phyloP scores from a whole-genome alignment of 2,329 filamentous ascomycete genomes.

The Colletotrichum phormii region DNA sequence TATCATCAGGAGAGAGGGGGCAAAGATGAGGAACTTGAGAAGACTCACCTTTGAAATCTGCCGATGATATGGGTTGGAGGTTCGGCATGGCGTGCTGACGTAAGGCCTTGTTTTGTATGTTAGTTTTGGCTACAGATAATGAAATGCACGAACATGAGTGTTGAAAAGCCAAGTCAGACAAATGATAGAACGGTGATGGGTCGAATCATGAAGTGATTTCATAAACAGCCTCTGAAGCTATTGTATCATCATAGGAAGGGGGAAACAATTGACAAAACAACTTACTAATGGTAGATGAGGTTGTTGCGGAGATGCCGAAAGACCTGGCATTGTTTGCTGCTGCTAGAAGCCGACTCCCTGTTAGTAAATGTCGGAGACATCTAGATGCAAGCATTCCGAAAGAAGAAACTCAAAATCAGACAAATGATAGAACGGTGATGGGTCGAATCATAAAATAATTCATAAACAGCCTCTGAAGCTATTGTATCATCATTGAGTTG shows the following conservation, averaged over 20 bases:
- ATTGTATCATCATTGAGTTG: constrained; percentile 51
- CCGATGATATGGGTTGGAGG: background rate
- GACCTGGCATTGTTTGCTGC: background rate
- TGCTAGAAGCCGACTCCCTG: background rate
- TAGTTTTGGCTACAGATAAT: background rate
- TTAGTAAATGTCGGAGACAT: background rate
- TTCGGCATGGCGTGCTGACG: background rate
- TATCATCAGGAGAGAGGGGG: constrained; percentile 50
- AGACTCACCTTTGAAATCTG: background rate
- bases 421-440: constrained; percentile 46
- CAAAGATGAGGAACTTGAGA: background rate
- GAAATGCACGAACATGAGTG: background rate
- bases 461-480: constrained; percentile 62
- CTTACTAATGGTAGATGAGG: background rate
- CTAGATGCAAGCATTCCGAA: background rate
- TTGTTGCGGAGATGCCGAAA: background rate
- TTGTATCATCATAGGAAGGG: constrained; percentile 51
- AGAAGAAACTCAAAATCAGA: constrained; percentile 25
- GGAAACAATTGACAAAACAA: background rate
- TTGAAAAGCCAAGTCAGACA: constrained; percentile 15
- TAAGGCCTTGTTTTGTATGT: background rate
- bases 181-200: constrained; percentile 47
- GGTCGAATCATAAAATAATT: constrained; percentile 51
- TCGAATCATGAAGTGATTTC: constrained; percentile 51
- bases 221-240: constrained; percentile 61